phyloP scores from a whole-genome alignment of 345 rosid genomes.

The Noccaea bulbosa region DNA sequence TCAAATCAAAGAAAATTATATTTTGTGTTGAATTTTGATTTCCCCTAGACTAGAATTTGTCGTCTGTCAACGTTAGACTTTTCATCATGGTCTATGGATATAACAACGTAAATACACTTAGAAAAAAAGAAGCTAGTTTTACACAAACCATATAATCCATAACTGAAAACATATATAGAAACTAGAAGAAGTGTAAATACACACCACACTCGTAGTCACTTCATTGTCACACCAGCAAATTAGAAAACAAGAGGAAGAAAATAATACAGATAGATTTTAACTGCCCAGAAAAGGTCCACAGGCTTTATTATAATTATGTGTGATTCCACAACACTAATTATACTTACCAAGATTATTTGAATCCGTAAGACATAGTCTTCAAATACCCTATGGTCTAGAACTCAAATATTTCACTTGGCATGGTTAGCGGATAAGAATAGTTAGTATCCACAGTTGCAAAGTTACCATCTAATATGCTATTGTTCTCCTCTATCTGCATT shows the following conservation, averaged over 20 bases:
- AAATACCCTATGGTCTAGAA: conserved; percentile 46
- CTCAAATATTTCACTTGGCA: conserved; percentile 65
- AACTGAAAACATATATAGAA: conserved; percentile 31
- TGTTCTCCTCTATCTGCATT: conserved; percentile 69
- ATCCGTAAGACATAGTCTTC: conserved; percentile 35
- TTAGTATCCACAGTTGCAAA: conserved; percentile 48
- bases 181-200: conserved; percentile 7
- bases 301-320: conserved; percentile 39
- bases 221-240: conserved; percentile 36
- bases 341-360: conserved; percentile 34
- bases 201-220: conserved; percentile 36
- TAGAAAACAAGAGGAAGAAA: conserved; percentile 11
- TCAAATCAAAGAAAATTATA: neutral
- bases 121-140: neutral
- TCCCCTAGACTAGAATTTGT: neutral
- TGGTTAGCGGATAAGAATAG: conserved; percentile 64
- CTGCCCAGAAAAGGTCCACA: conserved; percentile 31
- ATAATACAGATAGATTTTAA: conserved; percentile 30
- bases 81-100: neutral
- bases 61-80: neutral
- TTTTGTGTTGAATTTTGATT: neutral
- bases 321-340: conserved; percentile 40
- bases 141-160: conserved; percentile 28
- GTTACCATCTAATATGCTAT: conserved; percentile 50
- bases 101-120: conserved; percentile 23